Percentiles rank a stretch among this genome's conserved stretches.
These are phyloP conservation scores for Colletotrichum falcatum DNA, from an alignment of 2,329 filamentous ascomycete species.

Conservation along the genomic window DNA sequence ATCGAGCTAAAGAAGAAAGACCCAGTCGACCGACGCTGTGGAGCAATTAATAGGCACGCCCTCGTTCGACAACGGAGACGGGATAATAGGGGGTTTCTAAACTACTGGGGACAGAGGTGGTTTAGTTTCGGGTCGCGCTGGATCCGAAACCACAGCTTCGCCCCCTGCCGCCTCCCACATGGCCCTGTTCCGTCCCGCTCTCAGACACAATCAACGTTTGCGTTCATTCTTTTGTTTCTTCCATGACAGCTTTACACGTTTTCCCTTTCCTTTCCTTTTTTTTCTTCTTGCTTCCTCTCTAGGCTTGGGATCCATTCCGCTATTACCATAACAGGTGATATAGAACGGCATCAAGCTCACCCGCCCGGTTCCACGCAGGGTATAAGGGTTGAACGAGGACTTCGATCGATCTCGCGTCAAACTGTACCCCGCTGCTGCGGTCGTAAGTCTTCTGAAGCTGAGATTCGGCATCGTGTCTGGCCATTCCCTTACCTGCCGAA, in stretches of 20 bases:
- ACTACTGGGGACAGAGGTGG: no score
- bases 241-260: conserved; percentile 7
- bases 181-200: conserved; percentile 4
- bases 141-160: conserved; percentile 37
- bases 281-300: neutral
- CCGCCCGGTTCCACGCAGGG: neutral
- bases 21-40: neutral
- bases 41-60: neutral
- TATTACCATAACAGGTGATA: neutral
- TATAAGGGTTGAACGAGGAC: neutral
- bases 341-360: neutral
- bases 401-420: neutral
- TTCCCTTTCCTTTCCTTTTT: neutral
- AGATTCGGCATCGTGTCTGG: neutral
- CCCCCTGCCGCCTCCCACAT: conserved; percentile 13
- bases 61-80: conserved; percentile 4
- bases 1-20: neutral
- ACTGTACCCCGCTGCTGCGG: neutral
- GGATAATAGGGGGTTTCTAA: conserved; percentile 12
- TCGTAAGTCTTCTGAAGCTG: neutral
- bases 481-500: neutral
- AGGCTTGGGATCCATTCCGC: neutral
- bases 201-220: conserved; percentile 22
- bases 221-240: conserved; percentile 33
- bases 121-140: conserved; percentile 35